Base-by-base conservation (phyloP, 768 basidiomycete species). In the Russula dissimulans region DNA sequence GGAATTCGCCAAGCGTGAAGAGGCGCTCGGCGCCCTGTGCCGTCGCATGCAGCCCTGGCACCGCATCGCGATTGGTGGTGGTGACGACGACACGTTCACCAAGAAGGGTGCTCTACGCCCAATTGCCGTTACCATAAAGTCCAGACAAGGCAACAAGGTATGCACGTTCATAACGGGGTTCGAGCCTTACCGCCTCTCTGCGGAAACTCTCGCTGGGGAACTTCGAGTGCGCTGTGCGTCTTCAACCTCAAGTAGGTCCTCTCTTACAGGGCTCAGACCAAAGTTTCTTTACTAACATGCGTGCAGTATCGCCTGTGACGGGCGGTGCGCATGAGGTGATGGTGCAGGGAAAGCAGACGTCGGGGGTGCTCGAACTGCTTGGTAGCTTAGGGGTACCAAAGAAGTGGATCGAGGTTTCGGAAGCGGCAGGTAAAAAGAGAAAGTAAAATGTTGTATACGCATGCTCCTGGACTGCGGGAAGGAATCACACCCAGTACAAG, bases 281-380 rank as follows among this genome's bases (percentile, higher is more conserved):
- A 26, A 4, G 7, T 7, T 10, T 7, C 2, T 7, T 41, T 52
- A 36, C 36, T 58, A 44, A 47, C 18, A 26, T 51, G 32, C 22
- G n/a, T 50, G 32, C 65, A 89, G 88, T 87, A 15, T 79, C 83
- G 0, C 81, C 83, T 1, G 56, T 79, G n/a, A 75, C 74, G 5
- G 85, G 86, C 0, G 74, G 80, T 2, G 81, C 80, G 1, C 65
- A 80, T 54, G 89, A 94, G 66, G 84, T 97, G 9, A 75, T 88
- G 62, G 85, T 95, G 0, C 94, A 95, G 68, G 94, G 94, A 2
- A 89, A 88, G 62, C 92, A 95, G 67, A 75, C 78, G 18, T 79
- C 80, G 64, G 73, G 76, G 3, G 86, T 92, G 11, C 74, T 78
- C 10, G 86, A 89, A 5, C 79, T 91, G 61, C 70, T 97, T 43